A percentile compares a stretch with the other conserved stretches of the same genome.
These are phyloP conservation scores for Teratosphaeria epicoccoides DNA, from an alignment of 2,329 filamentous ascomycete species.

Conservation along the genomic window DNA sequence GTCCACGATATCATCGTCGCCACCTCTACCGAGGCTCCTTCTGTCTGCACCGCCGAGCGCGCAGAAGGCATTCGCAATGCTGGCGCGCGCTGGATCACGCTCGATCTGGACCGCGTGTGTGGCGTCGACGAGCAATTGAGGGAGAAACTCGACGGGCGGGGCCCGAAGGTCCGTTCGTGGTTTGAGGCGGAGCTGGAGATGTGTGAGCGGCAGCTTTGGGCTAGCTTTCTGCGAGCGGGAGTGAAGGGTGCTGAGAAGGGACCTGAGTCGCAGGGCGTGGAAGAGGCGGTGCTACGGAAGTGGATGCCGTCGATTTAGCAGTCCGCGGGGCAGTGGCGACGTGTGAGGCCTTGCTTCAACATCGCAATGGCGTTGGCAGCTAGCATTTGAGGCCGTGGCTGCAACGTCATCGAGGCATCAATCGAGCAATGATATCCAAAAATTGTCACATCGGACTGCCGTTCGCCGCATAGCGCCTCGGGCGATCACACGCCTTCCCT, in stretches of 20 bases:
- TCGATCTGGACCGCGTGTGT: background rate
- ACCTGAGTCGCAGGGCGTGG: background rate
- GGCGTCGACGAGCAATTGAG: background rate
- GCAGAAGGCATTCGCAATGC: background rate
- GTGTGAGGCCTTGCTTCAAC: too few species aligned
- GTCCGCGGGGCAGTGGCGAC: too few species aligned
- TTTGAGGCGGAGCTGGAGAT: constrained; percentile 7
- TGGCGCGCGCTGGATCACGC: constrained; percentile 1
- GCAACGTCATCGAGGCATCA: too few species aligned
- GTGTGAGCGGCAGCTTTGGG: background rate
- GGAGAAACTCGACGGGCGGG: constrained; percentile 1
- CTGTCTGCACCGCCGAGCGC: background rate
- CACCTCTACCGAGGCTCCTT: background rate
- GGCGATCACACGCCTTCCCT: too few species aligned
- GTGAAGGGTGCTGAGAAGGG: background rate
- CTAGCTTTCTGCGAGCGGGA: background rate
- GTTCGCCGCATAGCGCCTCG: too few species aligned
- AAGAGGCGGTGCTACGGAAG: background rate
- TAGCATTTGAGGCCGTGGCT: too few species aligned
- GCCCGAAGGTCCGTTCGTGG: constrained; percentile 1
- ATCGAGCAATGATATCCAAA: too few species aligned
- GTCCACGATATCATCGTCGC: constrained; percentile 1
- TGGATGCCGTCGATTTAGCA: too few species aligned
- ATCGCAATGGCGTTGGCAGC: too few species aligned
- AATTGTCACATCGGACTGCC: too few species aligned